These are phyloP conservation scores for Vitis hybrid DNA, from an alignment of 177 flowering plant genomes.

Conservation along the genomic window DNA sequence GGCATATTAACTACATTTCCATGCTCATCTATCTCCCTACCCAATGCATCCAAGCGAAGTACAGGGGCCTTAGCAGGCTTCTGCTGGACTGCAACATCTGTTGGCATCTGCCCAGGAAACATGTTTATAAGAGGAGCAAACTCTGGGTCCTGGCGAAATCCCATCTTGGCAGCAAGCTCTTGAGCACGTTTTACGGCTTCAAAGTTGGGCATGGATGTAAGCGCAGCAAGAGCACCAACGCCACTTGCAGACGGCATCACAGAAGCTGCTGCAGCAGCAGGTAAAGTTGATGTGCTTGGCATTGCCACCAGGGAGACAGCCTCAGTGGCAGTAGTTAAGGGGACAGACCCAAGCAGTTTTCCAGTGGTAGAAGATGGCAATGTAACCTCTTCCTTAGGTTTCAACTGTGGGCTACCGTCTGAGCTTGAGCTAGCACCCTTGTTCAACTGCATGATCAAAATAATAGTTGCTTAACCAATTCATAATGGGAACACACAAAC, in stretches of 20 bases:
- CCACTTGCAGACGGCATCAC: slow-evolving; percentile 36
- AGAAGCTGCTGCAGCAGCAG: slow-evolving; percentile 26
- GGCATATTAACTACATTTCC: slow-evolving; percentile 85
- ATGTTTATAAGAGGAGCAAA: slow-evolving; percentile 89
- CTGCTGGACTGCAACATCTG: slow-evolving; percentile 55
- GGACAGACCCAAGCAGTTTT: slow-evolving; percentile 13
- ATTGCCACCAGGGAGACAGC: slow-evolving; percentile 15
- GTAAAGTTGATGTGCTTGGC: slow-evolving; percentile 28
- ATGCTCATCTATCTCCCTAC: slow-evolving; percentile 96
- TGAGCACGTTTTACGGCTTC: slow-evolving; percentile 97
- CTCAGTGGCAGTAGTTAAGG: slow-evolving; percentile 14
- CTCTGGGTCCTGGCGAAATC: slow-evolving; percentile 91
- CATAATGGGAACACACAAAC: not conserved
- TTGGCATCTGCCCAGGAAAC: slow-evolving; percentile 76
- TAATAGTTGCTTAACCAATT: not conserved
- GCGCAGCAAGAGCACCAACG: slow-evolving; percentile 35
- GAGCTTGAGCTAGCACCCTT: slow-evolving; percentile 42
- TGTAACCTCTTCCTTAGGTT: slow-evolving; percentile 33
- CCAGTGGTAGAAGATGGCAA: slow-evolving; percentile 29
- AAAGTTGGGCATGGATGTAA: slow-evolving; percentile 39
- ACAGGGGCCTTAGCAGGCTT: slow-evolving; percentile 97
- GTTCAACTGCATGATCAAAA: slow-evolving; percentile 50
- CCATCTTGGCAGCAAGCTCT: slow-evolving; percentile 98
- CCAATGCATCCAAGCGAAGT: slow-evolving; percentile 91
- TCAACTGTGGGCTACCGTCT: slow-evolving; percentile 30